Conservation (phyloP, 2,329 filamentous ascomycete species). For the Shiraia bambusicola region DNA sequence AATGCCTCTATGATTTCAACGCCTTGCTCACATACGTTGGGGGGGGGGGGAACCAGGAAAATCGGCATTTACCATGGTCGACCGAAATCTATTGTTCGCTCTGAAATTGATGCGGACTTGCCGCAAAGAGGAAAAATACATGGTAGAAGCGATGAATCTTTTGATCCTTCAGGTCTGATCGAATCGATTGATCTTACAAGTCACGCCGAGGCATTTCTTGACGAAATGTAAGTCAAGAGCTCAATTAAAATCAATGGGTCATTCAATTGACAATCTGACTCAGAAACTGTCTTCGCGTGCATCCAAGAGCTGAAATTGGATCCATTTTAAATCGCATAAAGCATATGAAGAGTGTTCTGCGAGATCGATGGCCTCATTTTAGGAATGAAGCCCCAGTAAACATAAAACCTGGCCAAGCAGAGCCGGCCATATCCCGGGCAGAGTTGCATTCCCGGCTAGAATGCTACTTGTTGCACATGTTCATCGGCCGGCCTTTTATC, state of each 20-base stretch:
- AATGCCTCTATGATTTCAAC: no score
- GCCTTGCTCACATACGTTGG: no score
- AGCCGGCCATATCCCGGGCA: constrained; percentile 3
- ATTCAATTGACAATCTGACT: neutral
- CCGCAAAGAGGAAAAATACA: constrained; percentile 1
- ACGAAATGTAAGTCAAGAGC: constrained; percentile 8
- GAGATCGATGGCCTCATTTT: constrained; percentile 4
- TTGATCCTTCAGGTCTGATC: constrained; percentile 3
- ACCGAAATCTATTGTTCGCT: constrained; percentile 11
- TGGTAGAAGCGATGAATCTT: constrained; percentile 1
- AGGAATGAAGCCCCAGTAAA: neutral
- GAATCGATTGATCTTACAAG: constrained; percentile 9
- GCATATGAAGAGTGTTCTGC: constrained; percentile 5
- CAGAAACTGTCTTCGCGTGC: constrained; percentile 9
- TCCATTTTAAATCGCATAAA: constrained; percentile 6
- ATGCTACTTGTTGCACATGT: constrained; percentile 15
- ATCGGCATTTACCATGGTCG: constrained; percentile 17
- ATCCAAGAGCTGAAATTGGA: constrained; percentile 7
- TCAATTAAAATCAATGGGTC: neutral
- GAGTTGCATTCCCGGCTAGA: constrained; percentile 8
- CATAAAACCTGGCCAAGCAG: neutral
- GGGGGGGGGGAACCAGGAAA: no score
- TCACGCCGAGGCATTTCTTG: constrained; percentile 8
- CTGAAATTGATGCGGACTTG: constrained; percentile 14
- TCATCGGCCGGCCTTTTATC: constrained; percentile 16